These are phyloP conservation scores for Cladosporium colombiae DNA, from an alignment of 2,329 filamentous ascomycete species.

Conservation along the genomic window DNA sequence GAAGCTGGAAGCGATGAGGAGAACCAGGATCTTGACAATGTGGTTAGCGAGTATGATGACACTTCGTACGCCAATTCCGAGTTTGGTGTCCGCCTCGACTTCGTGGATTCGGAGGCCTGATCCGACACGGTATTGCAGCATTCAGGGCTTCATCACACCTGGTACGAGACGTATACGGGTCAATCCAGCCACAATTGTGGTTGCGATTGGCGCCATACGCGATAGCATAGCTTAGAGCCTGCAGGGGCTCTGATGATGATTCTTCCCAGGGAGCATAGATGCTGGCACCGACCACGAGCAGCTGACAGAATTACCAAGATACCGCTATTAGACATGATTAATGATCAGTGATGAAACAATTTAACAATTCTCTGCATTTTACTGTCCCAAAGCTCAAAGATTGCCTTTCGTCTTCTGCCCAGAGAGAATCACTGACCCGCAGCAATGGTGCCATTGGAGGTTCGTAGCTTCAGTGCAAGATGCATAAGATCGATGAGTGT, in stretches of 20 bases:
- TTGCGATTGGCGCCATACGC: neutral
- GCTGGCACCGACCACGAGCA: neutral
- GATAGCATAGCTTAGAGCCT: neutral
- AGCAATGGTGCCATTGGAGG: neutral
- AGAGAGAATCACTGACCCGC: neutral
- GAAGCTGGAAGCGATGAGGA: conserved; percentile 15
- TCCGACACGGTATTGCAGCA: neutral
- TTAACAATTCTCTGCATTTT: neutral
- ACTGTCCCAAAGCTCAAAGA: neutral
- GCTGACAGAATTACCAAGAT: neutral
- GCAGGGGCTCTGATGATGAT: neutral
- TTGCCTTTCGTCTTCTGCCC: neutral
- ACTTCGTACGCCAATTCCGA: neutral
- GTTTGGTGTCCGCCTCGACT: conserved; percentile 3
- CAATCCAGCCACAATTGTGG: neutral
- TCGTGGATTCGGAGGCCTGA: conserved; percentile 9
- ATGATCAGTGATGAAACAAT: neutral
- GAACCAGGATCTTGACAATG: conserved; percentile 6
- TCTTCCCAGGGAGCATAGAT: neutral
- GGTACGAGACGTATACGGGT: neutral
- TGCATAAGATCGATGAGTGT: neutral
- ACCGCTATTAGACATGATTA: conserved; percentile 13
- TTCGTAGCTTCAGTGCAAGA: neutral
- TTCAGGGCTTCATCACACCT: neutral
- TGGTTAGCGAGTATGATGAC: neutral